These are phyloP conservation scores for bread wheat (Triticum aestivum) DNA, from an alignment of 176 grass and related monocot genomes.

Conservation along the genomic window IWGSC_CS_RefSeq_v2.1 NC_057812.1:291660470-291660969, in stretches of 20 bases:
- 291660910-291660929: too few relatives aligned
- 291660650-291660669: slow-evolving; percentile 37
- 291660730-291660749: background rate
- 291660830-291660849: too few relatives aligned
- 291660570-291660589: slow-evolving; percentile 18
- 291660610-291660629: background rate
- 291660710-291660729: background rate
- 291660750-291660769: too few relatives aligned
- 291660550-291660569: background rate
- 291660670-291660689: slow-evolving; percentile 30
- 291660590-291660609: slow-evolving; percentile 35
- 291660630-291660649: too few relatives aligned
- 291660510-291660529: slow-evolving; percentile 7
- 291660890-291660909: too few relatives aligned
- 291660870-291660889: too few relatives aligned
- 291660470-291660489: slow-evolving; percentile 56
- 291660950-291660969: too few relatives aligned
- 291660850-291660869: too few relatives aligned
- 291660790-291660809: too few relatives aligned
- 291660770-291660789: too few relatives aligned
- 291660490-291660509: background rate
- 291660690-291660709: slow-evolving; percentile 4
- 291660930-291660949: too few relatives aligned
- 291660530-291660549: background rate
- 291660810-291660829: too few relatives aligned